phyloP scores from a whole-genome alignment of 306 rosid genomes.

The Cajanus cajan region DNA sequence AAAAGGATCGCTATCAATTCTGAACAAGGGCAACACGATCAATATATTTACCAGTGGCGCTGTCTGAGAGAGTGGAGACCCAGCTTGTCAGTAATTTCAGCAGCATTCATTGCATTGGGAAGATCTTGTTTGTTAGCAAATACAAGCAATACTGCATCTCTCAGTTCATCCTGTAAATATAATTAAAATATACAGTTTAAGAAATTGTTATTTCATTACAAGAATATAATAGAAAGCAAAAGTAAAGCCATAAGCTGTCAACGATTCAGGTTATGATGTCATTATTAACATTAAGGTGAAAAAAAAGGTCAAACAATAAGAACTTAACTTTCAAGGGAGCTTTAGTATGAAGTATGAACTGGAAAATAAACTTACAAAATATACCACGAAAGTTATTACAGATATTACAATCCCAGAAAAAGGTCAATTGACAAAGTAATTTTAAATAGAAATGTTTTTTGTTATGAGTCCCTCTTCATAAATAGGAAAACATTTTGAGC shows the following conservation, averaged over 20 bases:
- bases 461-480: not conserved
- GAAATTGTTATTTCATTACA: not conserved
- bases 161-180: conserved; percentile 79
- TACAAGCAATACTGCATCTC: conserved; percentile 97
- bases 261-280: not conserved
- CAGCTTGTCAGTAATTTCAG: conserved; percentile 98
- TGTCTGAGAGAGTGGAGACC: conserved; percentile 99
- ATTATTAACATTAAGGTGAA: not conserved
- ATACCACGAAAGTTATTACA: not conserved
- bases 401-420: not conserved
- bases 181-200: conserved; percentile 8
- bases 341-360: not conserved
- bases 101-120: conserved; percentile 99
- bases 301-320: not conserved
- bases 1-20: not conserved
- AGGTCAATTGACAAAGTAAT: not conserved
- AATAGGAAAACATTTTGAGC: not conserved
- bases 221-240: not conserved
- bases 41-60: conserved; percentile 84
- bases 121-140: conserved; percentile 99
- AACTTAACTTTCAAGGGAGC: not conserved
- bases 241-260: not conserved
- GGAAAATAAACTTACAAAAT: not conserved
- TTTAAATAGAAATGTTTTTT: not conserved
- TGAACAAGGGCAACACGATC: conserved; percentile 19